Evolutionary conservation across 1,139 yeast genomes (phyloP), one percentile per base, ranked within the genome.

Genomic region (Pichia sp.): DNA sequence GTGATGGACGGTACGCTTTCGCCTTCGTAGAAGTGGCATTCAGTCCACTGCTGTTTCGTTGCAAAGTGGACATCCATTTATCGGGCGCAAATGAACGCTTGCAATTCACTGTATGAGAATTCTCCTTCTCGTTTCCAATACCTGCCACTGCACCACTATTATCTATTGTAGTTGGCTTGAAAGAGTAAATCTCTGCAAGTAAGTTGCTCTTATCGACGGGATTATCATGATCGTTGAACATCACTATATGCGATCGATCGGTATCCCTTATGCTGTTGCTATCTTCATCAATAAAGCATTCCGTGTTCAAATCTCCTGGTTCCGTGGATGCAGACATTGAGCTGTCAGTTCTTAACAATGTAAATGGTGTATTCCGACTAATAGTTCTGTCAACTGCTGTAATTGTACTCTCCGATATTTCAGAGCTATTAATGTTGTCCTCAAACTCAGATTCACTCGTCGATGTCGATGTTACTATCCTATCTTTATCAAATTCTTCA

Each of bases 111-210:
- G n/a, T n/a, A n/a, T n/a, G n/a, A n/a, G n/a, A n/a, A n/a, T n/a
- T n/a, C n/a, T n/a, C n/a, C n/a, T n/a, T n/a, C 4, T 25, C n/a
- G n/a, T 25, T 26, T 14, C 15, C 30, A 7, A 14, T 26, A 14
- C 15, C 30, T 3, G 15, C 4, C 10, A 17, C 20, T 6, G 5
- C 12, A 7, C 12, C 15, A 8, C n/a, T 17, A 18, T 18, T 20
- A 18, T 22, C 28, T 20, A 12, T 8, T 12, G 35, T 10, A 14
- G 12, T 14, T 9, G 25, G 31, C 8, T 36, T 38, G 24, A 48
- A 48, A 10, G 50, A 42, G 25, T 43, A 48, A 9, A 48, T 46
- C n/a, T 45, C 50, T 8, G 44, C 50, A 8, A 48, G 34, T 14
- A 48, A 26, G 25, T 48, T 48, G 5, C 33, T 21, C 24, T 48